Base-by-base conservation (phyloP, 768 basidiomycete genomes). In the Steccherinum ochraceum region DNA sequence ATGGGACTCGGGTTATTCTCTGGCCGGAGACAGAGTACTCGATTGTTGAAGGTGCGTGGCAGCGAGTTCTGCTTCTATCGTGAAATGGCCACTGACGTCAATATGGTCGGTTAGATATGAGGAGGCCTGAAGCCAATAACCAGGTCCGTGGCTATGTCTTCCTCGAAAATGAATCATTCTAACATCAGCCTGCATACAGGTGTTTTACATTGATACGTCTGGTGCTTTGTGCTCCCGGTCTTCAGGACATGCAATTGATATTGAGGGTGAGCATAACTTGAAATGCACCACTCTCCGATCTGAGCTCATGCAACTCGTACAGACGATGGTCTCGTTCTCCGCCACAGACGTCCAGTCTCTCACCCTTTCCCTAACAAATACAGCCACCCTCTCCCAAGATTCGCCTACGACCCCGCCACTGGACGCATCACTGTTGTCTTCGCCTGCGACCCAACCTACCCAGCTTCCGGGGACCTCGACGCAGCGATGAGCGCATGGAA, bases 201-300 rank as follows among this genome's bases (percentile, higher is more conserved):
- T 92, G 16, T 92, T 90, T 69, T 92, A 88, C 69, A 78, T 92
- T 48, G 90, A 93, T 63, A 76, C 78, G 2, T 78, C 79, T 18
- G 89, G 90, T 18, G 81, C 80, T 10, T 66, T 92, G 40, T 92
- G 87, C 63, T 88, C 89, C 7, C 77, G 85, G 57, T 77, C 80
- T 3, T 79, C 89, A 13, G 90, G 90, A 0, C 89, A 91, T 66
- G 90, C 89, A 5, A 69, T 93, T 30, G 89, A 93, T 58, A 67
- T 92, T 27, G 81, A 91, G 73, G 78, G 89, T 84, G 64, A 20
- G 67, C 55, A 13, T 18, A 43, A 45, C 30, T 24, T 18, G 39
- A 24, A 48, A 18, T 30, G 20, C 24, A 16, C 18, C 21, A 48
- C 35, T 12, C 23, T 46, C 2, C 44, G 54, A 48, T 55, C 61